These are phyloP conservation scores for Erythrobasidium hasegawianum DNA, from an alignment of 1,284 basidiomycete genomes.

Conservation along the genomic window DNA sequence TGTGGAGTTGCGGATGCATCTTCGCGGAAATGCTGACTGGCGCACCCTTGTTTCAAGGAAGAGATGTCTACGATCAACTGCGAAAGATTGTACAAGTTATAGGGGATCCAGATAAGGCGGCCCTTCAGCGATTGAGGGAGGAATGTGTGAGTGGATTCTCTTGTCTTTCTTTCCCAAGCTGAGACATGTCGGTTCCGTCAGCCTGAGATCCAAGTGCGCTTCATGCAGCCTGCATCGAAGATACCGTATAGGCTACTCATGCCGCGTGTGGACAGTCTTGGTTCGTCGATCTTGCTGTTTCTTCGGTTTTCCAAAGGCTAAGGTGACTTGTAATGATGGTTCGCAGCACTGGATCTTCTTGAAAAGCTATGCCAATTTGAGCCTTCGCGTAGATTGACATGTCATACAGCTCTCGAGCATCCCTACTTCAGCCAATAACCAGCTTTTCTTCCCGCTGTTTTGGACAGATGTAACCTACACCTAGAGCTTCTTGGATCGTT, in stretches of 20 bases:
- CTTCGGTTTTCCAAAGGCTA: no score
- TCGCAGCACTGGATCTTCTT: constrained; percentile 81
- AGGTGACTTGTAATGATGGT: no score
- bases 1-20: constrained; percentile 99
- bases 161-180: background rate
- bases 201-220: constrained; percentile 86
- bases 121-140: constrained; percentile 80
- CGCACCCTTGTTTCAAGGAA: constrained; percentile 90
- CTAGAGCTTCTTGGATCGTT: no score
- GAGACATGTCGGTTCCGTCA: constrained; percentile 49
- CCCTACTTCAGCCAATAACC: constrained; percentile 25
- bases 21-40: constrained; percentile 96
- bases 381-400: constrained; percentile 85
- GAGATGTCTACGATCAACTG: constrained; percentile 96
- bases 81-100: constrained; percentile 96
- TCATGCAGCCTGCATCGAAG: constrained; percentile 85
- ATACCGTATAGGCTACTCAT: constrained; percentile 83
- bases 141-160: constrained; percentile 73
- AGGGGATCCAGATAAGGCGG: constrained; percentile 87
- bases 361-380: constrained; percentile 96
- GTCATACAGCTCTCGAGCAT: constrained; percentile 84
- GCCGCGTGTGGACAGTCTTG: constrained; percentile 85
- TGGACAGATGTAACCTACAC: no score
- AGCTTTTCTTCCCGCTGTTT: no score
- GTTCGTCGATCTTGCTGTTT: constrained; percentile 11